Base-by-base conservation (phyloP, 192 early-diverging fungal species). In the Neocallimastix lanati region DNA sequence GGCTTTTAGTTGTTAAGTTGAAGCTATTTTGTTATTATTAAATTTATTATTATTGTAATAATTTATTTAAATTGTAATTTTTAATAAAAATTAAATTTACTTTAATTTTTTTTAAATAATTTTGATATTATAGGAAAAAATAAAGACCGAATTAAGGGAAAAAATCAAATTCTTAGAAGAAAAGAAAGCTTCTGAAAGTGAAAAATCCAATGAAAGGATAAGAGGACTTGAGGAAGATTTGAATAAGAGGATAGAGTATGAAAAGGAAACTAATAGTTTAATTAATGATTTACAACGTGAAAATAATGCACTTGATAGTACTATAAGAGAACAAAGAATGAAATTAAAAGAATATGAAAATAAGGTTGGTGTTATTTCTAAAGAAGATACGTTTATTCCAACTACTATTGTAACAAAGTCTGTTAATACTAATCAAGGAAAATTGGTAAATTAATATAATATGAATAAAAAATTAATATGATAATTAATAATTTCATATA, bases 91-190 rank as follows among this genome's bases (percentile, higher is more conserved):
- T n/a, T n/a, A n/a, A n/a, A n/a, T n/a, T n/a, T n/a, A n/a, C n/a
- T n/a, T n/a, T n/a, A n/a, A n/a, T n/a, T n/a, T n/a, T n/a, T n/a
- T n/a, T n/a, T n/a, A n/a, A n/a, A n/a, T n/a, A n/a, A n/a, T n/a
- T n/a, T n/a, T n/a, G n/a, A n/a, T n/a, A 78, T 94, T 95, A 78
- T 88, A 95, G n/a, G 94, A 94, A 83, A 94, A 91, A 83, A 89
- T 93, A 29, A 88, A 89, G 77, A 93, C 92, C 38, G 76, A 83
- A n/a, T 85, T 88, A 78, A 89, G 88, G 38, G 89, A 93, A 78
- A 90, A 93, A 77, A 84, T 88, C 29, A 79, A 80, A 81, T 78
- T 67, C 50, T n/a, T 67, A n/a, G 50, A 67, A 67, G 50, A 67
- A 67, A 67, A 67, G 50, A 67, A 67, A 40, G 40, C 76, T 28